Percentiles rank a stretch among this genome's conserved stretches.
phyloP scores from a whole-genome alignment of 176 grass and related monocot species.

The Oryza brachyantha region DNA sequence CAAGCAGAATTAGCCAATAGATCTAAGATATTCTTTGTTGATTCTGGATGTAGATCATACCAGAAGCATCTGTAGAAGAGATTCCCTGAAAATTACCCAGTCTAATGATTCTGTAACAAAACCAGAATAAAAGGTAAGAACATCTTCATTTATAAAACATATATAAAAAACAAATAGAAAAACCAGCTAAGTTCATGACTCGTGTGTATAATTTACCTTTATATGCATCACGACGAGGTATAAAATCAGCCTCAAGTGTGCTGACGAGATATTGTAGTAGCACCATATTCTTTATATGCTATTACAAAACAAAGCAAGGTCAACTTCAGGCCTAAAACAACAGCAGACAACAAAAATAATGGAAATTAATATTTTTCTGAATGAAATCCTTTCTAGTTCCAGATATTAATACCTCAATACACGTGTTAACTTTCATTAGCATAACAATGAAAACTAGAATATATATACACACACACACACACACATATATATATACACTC shows the following conservation, averaged over 20 bases:
- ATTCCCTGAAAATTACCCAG: slow-evolving; percentile 84
- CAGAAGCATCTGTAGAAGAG: slow-evolving; percentile 69
- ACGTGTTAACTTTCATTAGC: slow-evolving; percentile 4
- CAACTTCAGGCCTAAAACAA: slow-evolving; percentile 17
- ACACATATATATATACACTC: background rate
- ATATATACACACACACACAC: background rate
- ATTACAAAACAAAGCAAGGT: slow-evolving; percentile 32
- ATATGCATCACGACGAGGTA: slow-evolving; percentile 61
- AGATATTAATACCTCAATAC: background rate
- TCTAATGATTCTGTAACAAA: slow-evolving; percentile 62
- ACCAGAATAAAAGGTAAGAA: slow-evolving; percentile 31
- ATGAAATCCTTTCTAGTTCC: background rate
- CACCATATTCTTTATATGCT: slow-evolving; percentile 65
- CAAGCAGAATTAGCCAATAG: background rate
- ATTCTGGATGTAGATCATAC: slow-evolving; percentile 43
- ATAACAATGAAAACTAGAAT: slow-evolving; percentile 9
- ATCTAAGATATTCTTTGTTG: slow-evolving; percentile 21
- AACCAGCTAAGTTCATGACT: background rate
- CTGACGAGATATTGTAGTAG: slow-evolving; percentile 72
- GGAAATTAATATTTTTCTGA: background rate
- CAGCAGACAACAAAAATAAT: slow-evolving; percentile 1
- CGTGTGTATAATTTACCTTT: slow-evolving; percentile 54
- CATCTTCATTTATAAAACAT: background rate
- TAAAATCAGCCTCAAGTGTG: slow-evolving; percentile 76
- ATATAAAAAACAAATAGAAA: slow-evolving; percentile 4